Evolutionary conservation across 148 eudicot species (phyloP), one percentile per base, ranked within the genome.

Genomic region (Linanthus parryae): DNA sequence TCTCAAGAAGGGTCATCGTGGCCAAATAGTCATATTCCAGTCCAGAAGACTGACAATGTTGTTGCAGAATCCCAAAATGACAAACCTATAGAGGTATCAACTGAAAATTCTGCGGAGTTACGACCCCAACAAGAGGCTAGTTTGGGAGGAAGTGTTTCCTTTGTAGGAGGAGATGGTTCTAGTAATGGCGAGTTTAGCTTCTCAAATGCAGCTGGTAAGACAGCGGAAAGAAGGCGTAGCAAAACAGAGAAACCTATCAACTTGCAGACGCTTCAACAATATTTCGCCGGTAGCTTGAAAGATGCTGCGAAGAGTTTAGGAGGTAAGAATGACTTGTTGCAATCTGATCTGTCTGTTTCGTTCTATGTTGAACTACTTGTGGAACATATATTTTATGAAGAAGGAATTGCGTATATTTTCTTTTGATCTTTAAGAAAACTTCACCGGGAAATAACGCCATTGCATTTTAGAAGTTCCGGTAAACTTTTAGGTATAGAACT

Each of bases 261-360:
- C 9, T 57, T 89, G 76, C 72, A 82, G 16, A 70, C 82, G 68
- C 90, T 89, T 33, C 75, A 79, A 60, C 97, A 89, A 58, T 82
- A 89, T 71, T 89, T 89, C 70, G 87, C 97, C 19, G 97, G 95
- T 26, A 89, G 95, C 67, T 76, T 89, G 16, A 89, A 80, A 75
- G 97, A 89, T 75, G 95, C 97, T 57, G 97, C 97, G 20, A 89
- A 72, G 54, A 77, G 68, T 67, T 66, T 89, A 59, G 97, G 97
- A 14, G 97, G 97, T 89, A 74, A 78, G 94, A 64, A 40, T 14
- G 25, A 39, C 14, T 15, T 5, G 9, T 33, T 51, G 16, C 16
- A 16, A 18, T 17, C 16, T 3, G 40, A 24, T 8, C 17, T 26
- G 17, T 47, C 30, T 29, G 9, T 26, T 24, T 28, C 20, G 3